Evolutionary conservation across 371 early-diverging fungal genomes (phyloP).

Genomic region (Rhizopus sp.): DNA sequence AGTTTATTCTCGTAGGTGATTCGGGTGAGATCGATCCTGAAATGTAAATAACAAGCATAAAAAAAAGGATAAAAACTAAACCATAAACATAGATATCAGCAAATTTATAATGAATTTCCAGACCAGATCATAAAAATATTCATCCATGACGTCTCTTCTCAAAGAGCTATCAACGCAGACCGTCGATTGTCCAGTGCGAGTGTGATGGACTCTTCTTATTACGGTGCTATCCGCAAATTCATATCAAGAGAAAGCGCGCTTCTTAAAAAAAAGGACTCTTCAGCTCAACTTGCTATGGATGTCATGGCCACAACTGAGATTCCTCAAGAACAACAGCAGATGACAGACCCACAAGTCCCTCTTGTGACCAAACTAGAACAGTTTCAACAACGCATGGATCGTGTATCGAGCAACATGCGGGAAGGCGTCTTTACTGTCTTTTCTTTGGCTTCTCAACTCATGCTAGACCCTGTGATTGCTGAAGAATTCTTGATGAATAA

Average conservation of each 20-base stretch:
- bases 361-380: slow-evolving; percentile 37
- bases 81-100: slow-evolving; percentile 36
- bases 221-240: slow-evolving; percentile 28
- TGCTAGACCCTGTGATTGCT: slow-evolving; percentile 33
- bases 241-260: slow-evolving; percentile 27
- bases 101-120: slow-evolving; percentile 48
- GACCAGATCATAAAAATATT: slow-evolving; percentile 64
- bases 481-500: slow-evolving; percentile 22
- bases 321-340: slow-evolving; percentile 32
- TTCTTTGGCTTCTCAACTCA: slow-evolving; percentile 32
- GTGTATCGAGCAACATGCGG: slow-evolving; percentile 28
- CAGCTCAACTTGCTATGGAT: slow-evolving; percentile 39
- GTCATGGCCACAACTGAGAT: slow-evolving; percentile 42
- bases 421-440: slow-evolving; percentile 44
- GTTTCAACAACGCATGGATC: slow-evolving; percentile 41
- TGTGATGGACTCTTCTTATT: slow-evolving; percentile 22
- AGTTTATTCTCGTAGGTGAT: slow-evolving; percentile 72
- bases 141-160: slow-evolving; percentile 64
- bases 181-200: slow-evolving; percentile 19
- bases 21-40: slow-evolving; percentile 74
- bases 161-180: slow-evolving; percentile 41
- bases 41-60: slow-evolving; percentile 33
- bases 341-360: slow-evolving; percentile 36
- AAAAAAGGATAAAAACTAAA: not conserved
- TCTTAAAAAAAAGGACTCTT: slow-evolving; percentile 11